These are phyloP conservation scores for Chalaropsis thielavioides DNA, from an alignment of 2,329 filamentous ascomycete species.

Conservation along the genomic window DNA sequence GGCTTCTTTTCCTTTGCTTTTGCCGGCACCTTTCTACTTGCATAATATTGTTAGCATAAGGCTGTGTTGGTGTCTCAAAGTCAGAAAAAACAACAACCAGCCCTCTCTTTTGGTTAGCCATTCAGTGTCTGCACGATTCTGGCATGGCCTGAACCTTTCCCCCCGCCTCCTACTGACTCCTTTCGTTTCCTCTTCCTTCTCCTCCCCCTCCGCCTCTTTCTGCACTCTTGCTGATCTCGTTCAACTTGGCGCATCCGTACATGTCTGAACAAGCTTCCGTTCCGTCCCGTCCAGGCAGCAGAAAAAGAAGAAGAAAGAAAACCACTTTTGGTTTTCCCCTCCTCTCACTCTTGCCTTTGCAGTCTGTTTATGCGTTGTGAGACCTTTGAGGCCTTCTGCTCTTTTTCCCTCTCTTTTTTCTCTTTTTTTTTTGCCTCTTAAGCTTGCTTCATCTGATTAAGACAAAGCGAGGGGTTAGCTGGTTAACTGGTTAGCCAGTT, in stretches of 20 bases:
- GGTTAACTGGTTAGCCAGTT: background rate
- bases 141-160: background rate
- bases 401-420: too few species aligned
- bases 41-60: background rate
- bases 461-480: background rate
- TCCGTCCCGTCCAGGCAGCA: too few species aligned
- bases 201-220: too few species aligned
- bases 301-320: background rate
- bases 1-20: background rate
- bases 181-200: too few species aligned
- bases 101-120: background rate
- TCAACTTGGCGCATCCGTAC: too few species aligned
- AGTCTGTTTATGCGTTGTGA: background rate
- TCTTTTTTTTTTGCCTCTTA: background rate
- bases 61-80: background rate
- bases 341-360: background rate
- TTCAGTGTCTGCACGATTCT: background rate
- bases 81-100: background rate
- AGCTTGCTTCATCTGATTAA: background rate
- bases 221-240: too few species aligned
- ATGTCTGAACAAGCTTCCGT: too few species aligned
- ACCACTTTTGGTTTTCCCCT: background rate
- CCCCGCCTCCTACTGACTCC: background rate
- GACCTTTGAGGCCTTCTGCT: background rate
- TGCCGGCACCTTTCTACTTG: background rate